phyloP scores from a whole-genome alignment of 2,329 filamentous ascomycete genomes.

The Stemphylium beticola region DNA sequence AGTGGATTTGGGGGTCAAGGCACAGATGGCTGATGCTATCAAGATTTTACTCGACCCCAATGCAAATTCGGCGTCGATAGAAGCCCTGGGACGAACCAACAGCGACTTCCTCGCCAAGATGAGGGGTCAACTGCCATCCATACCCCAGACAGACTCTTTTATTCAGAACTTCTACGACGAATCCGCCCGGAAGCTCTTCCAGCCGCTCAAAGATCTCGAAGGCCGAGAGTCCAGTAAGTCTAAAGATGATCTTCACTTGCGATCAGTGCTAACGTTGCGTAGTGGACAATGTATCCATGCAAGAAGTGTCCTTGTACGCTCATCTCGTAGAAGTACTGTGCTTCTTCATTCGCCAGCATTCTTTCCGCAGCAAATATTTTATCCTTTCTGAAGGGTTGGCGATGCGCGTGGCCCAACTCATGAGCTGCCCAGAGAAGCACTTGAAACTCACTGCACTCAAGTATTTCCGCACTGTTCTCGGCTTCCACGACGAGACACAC shows the following conservation, averaged over 20 bases:
- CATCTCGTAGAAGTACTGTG: conserved; percentile 92
- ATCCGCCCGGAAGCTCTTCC: conserved; percentile 83
- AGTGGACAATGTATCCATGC: conserved; percentile 76
- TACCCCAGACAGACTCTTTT: conserved; percentile 81
- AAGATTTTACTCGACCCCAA: conserved; percentile 87
- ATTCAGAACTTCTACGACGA: conserved; percentile 88
- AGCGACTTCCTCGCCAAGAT: conserved; percentile 72
- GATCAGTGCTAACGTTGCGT: conserved; percentile 28
- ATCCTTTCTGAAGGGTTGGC: conserved; percentile 80
- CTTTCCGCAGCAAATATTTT: conserved; percentile 85
- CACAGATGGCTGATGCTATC: conserved; percentile 92
- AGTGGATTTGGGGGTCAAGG: conserved; percentile 91
- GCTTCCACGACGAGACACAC: conserved; percentile 89
- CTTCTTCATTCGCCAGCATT: conserved; percentile 91
- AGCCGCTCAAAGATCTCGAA: conserved; percentile 82
- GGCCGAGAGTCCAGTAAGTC: conserved; percentile 61
- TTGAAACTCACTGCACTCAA: conserved; percentile 89
- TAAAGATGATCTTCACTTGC: background rate
- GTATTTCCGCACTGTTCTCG: conserved; percentile 87
- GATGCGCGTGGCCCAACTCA: conserved; percentile 79
- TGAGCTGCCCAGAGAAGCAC: conserved; percentile 86
- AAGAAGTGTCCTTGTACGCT: conserved; percentile 87
- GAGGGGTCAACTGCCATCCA: conserved; percentile 56
- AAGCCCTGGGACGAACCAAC: conserved; percentile 65
- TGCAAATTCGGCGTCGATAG: conserved; percentile 64